Conservation (phyloP, 2,329 filamentous ascomycete genomes). For the Teratosphaeria pseudoeucalypti region DNA sequence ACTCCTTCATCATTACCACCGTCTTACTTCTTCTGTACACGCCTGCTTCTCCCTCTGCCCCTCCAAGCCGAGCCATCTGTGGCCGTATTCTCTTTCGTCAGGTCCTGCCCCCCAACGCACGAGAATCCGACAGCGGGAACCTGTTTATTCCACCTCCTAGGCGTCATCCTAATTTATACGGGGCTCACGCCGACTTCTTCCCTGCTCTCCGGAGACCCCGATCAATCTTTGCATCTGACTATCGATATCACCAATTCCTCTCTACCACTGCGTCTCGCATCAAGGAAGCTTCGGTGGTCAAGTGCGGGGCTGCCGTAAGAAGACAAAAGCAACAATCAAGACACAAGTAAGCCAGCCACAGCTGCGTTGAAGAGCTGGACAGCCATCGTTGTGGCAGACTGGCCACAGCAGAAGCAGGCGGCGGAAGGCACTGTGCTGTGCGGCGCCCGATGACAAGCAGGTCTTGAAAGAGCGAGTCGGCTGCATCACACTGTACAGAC, state of each 20-base stretch:
- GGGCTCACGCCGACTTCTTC: neutral
- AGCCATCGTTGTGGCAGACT: neutral
- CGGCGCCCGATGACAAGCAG: neutral
- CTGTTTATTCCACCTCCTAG: neutral
- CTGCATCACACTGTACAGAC: slow-evolving; percentile 3
- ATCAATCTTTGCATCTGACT: neutral
- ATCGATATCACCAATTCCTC: neutral
- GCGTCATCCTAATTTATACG: neutral
- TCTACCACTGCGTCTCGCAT: neutral
- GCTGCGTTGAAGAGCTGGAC: neutral
- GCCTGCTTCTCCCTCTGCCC: neutral
- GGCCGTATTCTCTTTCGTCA: neutral
- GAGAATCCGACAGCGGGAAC: neutral
- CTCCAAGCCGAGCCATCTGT: neutral
- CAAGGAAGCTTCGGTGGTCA: neutral
- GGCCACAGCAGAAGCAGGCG: neutral
- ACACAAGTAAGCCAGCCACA: neutral
- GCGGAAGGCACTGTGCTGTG: neutral
- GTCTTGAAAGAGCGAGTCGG: slow-evolving; percentile 3
- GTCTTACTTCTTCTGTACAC: neutral
- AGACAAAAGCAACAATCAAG: neutral
- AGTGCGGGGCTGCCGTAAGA: neutral
- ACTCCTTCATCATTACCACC: neutral
- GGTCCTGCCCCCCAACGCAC: neutral
- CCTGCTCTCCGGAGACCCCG: neutral